Evolutionary conservation across 805 yeast species (phyloP), one percentile per base, ranked within the genome.

Genomic region (Ogataea corticis): DNA sequence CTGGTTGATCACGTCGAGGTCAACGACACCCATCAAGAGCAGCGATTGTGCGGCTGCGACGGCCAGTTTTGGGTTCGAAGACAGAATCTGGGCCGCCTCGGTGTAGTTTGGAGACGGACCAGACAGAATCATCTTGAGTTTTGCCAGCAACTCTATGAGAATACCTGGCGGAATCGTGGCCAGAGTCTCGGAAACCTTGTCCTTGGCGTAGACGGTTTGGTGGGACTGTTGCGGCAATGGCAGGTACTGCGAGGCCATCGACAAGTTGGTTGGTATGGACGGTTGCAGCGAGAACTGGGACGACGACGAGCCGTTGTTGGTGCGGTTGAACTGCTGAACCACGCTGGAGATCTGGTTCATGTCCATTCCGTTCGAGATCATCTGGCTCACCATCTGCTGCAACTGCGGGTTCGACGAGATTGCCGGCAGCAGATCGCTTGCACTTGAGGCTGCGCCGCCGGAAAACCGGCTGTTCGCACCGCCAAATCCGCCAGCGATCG

Each of bases 21-120:
- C 87, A 17, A 86, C 79, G 34, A 86, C 73, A 0, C 94, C 95
- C 91, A 86, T 85, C 38, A 85, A 70, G 15, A 86, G 66, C 50
- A 86, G 68, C 2, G 90, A 86, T 60, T 86, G 94, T 0, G 91
- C 80, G 1, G 87, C 82, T 1, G 87, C 75, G 2, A 80, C 68
- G 3, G 90, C 84, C 33, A 85, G 66, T 38, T 80, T 66, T 14
- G 82, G 82, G 51, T 80, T 67, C 55, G 77, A 67, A 44, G 70
- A 71, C 55, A 80, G 70, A 46, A 84, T 70, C 46, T 75, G 76
- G 44, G 76, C 71, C 17, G 82, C 82, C 50, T 84, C 63, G 29
- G 63, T 55, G 30, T 78, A 70, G 46, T 75, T 73, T 14, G 80
- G 77, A 33, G 73, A 69, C 6, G 80, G 76, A 36, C 80, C 76